Evolutionary conservation across 2,329 filamentous ascomycete genomes (phyloP).

Genomic region (Venturia aucupariae): DNA sequence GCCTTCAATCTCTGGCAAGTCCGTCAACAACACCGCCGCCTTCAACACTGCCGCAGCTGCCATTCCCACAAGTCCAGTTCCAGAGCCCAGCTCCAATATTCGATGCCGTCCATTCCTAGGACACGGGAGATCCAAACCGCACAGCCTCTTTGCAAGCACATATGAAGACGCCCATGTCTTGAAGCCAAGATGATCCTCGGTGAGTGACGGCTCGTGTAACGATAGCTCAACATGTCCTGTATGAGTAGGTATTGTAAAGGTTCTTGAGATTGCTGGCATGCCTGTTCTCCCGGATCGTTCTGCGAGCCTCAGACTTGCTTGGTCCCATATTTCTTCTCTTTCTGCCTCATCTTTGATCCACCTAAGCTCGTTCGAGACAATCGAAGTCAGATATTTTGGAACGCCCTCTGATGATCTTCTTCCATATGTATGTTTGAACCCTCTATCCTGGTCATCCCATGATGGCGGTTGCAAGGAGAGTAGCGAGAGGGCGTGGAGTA

Average conservation of each 20-base stretch:
- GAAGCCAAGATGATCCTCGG: conserved; percentile 76
- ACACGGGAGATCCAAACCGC: conserved; percentile 23
- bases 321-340: conserved; percentile 64
- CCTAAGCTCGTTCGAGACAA: conserved; percentile 55
- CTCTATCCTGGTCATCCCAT: conserved; percentile 45
- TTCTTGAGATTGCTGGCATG: conserved; percentile 54
- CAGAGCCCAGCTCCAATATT: conserved; percentile 74
- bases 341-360: conserved; percentile 62
- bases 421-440: background rate
- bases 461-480: conserved; percentile 59
- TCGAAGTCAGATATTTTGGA: conserved; percentile 57
- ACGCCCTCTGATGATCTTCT: conserved; percentile 38
- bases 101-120: conserved; percentile 16
- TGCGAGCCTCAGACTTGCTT: conserved; percentile 68
- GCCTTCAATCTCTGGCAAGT: conserved; percentile 71
- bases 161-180: conserved; percentile 96
- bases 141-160: conserved; percentile 66
- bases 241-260: conserved; percentile 46
- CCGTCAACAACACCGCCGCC: conserved; percentile 63
- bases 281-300: conserved; percentile 75
- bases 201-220: conserved; percentile 79
- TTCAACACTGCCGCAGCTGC: conserved; percentile 67
- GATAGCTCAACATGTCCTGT: conserved; percentile 49
- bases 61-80: conserved; percentile 83
- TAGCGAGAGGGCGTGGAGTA: conserved; percentile 57